Percentiles rank a stretch among this genome's conserved stretches.
phyloP scores from a whole-genome alignment of 352 stramenopile species.

The Globisporangium echinulatum region DNA sequence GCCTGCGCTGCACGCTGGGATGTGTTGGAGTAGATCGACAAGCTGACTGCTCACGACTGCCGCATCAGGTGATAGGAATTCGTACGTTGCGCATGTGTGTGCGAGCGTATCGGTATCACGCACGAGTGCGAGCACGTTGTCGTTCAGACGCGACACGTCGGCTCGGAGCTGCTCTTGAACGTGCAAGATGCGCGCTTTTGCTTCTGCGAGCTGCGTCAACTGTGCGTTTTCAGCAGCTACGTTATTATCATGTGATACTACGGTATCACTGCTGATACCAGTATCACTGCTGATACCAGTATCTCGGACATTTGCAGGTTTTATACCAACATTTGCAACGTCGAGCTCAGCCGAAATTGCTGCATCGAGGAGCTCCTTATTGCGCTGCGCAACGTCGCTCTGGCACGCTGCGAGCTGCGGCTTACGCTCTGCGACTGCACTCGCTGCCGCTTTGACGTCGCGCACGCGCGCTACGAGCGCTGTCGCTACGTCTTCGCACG shows the following conservation, averaged over 20 bases:
- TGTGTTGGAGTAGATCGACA: constrained; percentile 20
- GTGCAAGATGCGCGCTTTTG: constrained; percentile 35
- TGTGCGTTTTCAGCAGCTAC: neutral
- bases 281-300: no score
- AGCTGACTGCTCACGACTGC: constrained; percentile 17
- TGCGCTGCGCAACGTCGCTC: constrained; percentile 26
- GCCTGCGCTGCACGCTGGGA: constrained; percentile 36
- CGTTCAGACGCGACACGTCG: constrained; percentile 38
- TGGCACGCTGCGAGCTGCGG: constrained; percentile 23
- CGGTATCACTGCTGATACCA: no score
- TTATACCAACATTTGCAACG: constrained; percentile 17
- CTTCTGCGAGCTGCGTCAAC: constrained; percentile 23
- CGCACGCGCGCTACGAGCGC: constrained; percentile 30
- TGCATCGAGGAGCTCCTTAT: constrained; percentile 37
- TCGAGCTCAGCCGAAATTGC: constrained; percentile 38
- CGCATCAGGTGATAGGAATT: constrained; percentile 24
- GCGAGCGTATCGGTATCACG: constrained; percentile 41
- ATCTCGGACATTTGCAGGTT: no score
- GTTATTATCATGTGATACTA: no score
- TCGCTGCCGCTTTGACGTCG: constrained; percentile 26
- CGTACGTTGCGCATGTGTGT: constrained; percentile 22
- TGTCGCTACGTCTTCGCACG: constrained; percentile 48
- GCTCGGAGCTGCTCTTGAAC: constrained; percentile 38
- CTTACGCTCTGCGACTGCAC: constrained; percentile 38
- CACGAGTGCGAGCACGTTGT: constrained; percentile 36